Conservation (phyloP, 352 stramenopile genomes). For the Globisporangium radiosum region DNA sequence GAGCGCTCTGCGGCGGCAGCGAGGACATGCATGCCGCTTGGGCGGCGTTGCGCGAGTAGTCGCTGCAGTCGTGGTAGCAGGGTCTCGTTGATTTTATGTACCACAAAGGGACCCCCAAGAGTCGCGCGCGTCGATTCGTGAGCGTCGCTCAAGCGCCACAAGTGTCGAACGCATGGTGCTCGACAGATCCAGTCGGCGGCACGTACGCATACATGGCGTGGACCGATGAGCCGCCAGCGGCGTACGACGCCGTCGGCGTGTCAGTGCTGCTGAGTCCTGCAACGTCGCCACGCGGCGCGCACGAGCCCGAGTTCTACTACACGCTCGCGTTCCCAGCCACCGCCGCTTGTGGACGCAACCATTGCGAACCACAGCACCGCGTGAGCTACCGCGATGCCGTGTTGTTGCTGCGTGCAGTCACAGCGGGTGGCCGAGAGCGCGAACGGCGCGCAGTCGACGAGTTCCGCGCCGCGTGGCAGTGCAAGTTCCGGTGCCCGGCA, state of each 20-base stretch:
- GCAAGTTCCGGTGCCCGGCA: conserved; percentile 52
- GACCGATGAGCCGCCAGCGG: neutral
- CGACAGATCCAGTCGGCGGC: neutral
- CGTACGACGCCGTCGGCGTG: conserved; percentile 40
- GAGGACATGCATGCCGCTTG: conserved; percentile 39
- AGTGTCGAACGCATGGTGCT: neutral
- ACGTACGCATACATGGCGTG: conserved; percentile 12
- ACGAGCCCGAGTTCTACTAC: conserved; percentile 58
- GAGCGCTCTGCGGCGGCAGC: conserved; percentile 13
- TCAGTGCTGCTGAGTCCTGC: conserved; percentile 31
- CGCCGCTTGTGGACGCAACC: conserved; percentile 1
- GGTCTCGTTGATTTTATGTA: neutral
- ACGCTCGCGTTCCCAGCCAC: conserved; percentile 63
- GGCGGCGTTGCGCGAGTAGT: neutral
- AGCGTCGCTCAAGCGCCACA: neutral
- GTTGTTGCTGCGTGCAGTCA: conserved; percentile 43
- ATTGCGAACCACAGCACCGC: conserved; percentile 14
- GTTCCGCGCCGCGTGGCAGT: conserved; percentile 44
- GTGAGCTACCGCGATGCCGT: conserved; percentile 45
- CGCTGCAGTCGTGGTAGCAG: neutral
- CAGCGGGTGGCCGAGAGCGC: conserved; percentile 28
- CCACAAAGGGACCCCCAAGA: neutral
- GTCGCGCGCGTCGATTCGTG: neutral
- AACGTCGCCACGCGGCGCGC: conserved; percentile 27
- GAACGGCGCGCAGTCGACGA: conserved; percentile 42